phyloP scores from a whole-genome alignment of 2,329 filamentous ascomycete genomes.

The Monilinia fructicola region DNA sequence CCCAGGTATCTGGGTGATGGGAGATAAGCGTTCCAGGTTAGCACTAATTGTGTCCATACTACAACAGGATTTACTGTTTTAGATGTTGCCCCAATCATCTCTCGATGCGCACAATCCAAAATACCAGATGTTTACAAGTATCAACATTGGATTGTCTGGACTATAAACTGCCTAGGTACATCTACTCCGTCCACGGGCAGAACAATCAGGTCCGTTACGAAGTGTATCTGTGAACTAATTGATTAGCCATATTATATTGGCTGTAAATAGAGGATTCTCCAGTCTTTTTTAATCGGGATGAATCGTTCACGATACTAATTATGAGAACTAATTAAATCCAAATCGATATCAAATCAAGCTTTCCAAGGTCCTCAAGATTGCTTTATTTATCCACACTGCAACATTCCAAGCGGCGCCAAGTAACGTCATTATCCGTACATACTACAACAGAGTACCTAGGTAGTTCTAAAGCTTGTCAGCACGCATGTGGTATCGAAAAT shows the following conservation, averaged over 20 bases:
- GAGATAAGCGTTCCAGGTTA: too few relatives aligned
- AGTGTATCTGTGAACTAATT: background rate
- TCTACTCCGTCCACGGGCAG: too few relatives aligned
- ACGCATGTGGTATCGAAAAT: background rate
- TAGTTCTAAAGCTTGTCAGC: background rate
- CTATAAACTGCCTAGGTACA: too few relatives aligned
- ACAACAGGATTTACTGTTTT: background rate
- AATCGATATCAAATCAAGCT: background rate
- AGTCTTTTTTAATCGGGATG: background rate
- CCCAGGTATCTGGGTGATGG: too few relatives aligned
- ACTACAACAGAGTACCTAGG: too few relatives aligned
- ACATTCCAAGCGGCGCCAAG: background rate
- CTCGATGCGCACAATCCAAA: background rate
- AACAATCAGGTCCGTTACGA: background rate
- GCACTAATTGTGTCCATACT: too few relatives aligned
- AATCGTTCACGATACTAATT: background rate
- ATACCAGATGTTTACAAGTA: background rate
- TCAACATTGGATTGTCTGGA: too few relatives aligned
- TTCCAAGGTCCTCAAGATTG: background rate
- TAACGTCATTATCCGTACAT: conserved; percentile 3
- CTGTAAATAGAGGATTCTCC: background rate
- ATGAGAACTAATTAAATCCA: background rate
- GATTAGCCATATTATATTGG: background rate
- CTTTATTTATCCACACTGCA: background rate
- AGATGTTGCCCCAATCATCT: background rate